Percentiles rank a stretch among this genome's conserved stretches.
Conservation (phyloP, 208 protist genomes). For the Porcisia hertigi region DNA sequence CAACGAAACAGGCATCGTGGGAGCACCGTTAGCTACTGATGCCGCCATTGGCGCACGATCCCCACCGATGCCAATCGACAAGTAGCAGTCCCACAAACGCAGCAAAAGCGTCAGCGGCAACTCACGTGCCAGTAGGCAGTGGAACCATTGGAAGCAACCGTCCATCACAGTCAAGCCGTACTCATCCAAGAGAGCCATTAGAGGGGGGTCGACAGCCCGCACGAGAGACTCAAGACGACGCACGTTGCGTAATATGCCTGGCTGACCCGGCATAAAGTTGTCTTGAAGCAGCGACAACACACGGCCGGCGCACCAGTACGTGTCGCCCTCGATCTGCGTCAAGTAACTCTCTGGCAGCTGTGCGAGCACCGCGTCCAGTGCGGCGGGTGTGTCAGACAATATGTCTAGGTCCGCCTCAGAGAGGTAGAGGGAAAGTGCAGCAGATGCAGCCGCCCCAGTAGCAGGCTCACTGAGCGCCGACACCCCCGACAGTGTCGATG, state of each 20-base stretch:
- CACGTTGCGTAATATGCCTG: conserved; percentile 78
- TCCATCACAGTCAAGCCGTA: conserved; percentile 66
- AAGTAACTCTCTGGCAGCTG: conserved; percentile 27
- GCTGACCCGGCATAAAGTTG: conserved; percentile 88
- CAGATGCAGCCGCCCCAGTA: neutral
- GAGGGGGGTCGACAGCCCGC: conserved; percentile 10
- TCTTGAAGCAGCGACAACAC: conserved; percentile 91
- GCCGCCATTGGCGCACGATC: conserved; percentile 4
- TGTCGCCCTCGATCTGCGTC: conserved; percentile 89
- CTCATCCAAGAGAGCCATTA: conserved; percentile 28
- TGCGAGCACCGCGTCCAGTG: conserved; percentile 36
- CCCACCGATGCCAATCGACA: conserved; percentile 58
- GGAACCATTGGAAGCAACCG: conserved; percentile 91
- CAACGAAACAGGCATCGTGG: neutral
- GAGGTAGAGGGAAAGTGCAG: conserved; percentile 11
- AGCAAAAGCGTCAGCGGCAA: conserved; percentile 75
- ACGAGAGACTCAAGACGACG: conserved; percentile 63
- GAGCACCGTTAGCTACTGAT: neutral
- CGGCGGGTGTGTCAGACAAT: conserved; percentile 12
- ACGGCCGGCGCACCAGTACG: conserved; percentile 87
- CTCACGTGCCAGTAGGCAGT: conserved; percentile 92
- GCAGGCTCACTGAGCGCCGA: neutral
- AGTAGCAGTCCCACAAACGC: conserved; percentile 91
- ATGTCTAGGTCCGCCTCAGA: conserved; percentile 23
- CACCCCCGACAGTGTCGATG: neutral